Evolutionary conservation across 805 yeast species (phyloP), one percentile per base, ranked within the genome.

Genomic region (Wickerhamiella brachini): DNA sequence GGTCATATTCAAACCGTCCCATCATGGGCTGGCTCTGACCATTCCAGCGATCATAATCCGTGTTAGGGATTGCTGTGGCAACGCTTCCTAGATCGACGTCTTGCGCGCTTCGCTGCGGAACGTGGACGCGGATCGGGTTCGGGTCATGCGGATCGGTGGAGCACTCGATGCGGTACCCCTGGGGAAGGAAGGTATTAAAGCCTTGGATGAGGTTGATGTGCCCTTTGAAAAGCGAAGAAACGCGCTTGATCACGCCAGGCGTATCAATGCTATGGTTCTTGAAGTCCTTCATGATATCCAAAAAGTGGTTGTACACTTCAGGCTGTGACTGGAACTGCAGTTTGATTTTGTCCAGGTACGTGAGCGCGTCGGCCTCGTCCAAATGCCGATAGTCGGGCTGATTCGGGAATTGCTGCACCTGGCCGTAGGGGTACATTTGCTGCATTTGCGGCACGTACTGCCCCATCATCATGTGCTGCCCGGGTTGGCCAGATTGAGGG

Each of bases 201-300:
- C 99, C 98, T 68, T 93, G 97, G 56, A 93, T 90, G 62, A 93
- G 74, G 50, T 66, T 79, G 1, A 95, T 95, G 66, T 88, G 95
- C 13, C 97, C 97, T 56, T 89, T 78, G 66, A 93, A 93, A 51
- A 93, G 71, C 1, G 84, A 77, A 0, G 96, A 86, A 1, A 93
- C 98, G 53, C 98, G 75, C 65, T 90, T 96, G 64, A 93, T 93
- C 26, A 93, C 99, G 37, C 97, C 99, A 0, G 97, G 98, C 0
- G 99, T 93, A 66, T 93, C 97, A 60, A 93, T 89, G 54, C 80
- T 79, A 70, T 90, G 97, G 50, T 94, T 83, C 71, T 94, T 94
- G 72, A 93, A 94, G 65, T 94, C 99, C 71, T 94, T 94, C 99
- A 93, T 93, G 57, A 93, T 90, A 65, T 93, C 99, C 62, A 93